Evolutionary conservation across 495 filamentous ascomycete genomes (phyloP).

Genomic region (Jackrogersella multiformis): DNA sequence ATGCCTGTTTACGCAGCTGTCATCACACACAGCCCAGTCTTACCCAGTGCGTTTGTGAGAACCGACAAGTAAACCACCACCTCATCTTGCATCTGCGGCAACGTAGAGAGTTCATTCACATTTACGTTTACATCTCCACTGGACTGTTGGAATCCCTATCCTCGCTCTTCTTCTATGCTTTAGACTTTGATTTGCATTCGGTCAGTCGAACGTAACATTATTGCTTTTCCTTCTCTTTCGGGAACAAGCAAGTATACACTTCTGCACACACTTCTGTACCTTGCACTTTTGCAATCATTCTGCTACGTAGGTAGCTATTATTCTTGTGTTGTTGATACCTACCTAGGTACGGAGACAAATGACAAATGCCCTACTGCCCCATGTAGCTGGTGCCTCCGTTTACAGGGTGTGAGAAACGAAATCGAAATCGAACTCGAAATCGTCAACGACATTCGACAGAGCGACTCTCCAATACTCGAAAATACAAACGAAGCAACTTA

Average conservation of each 20-base stretch:
- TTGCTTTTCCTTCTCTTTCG: slow-evolving; percentile 5
- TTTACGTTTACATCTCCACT: not conserved
- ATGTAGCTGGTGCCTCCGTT: slow-evolving; percentile 20
- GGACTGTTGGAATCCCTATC: not conserved
- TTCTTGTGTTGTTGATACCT: slow-evolving; percentile 2
- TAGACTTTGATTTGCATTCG: not conserved
- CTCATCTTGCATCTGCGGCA: slow-evolving; percentile 39
- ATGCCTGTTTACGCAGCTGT: slow-evolving; percentile 29
- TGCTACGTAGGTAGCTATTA: not conserved
- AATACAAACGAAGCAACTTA: not conserved
- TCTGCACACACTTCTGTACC: no score
- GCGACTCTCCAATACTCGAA: not conserved
- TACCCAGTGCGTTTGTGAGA: slow-evolving; percentile 24
- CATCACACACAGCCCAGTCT: no score
- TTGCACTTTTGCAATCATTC: not conserved
- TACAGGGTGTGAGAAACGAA: slow-evolving; percentile 13
- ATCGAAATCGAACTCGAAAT: no score
- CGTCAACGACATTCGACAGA: slow-evolving; percentile 7
- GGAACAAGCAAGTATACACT: not conserved
- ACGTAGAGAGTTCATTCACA: slow-evolving; percentile 35
- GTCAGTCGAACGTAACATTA: not conserved
- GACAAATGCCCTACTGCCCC: slow-evolving; percentile 7
- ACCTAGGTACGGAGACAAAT: no score
- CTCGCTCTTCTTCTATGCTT: not conserved
- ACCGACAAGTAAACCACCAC: slow-evolving; percentile 31